A percentile compares a stretch with the other conserved stretches of the same genome.
Conservation (phyloP, 306 rosid species). For the Begonia loranthoides region DNA sequence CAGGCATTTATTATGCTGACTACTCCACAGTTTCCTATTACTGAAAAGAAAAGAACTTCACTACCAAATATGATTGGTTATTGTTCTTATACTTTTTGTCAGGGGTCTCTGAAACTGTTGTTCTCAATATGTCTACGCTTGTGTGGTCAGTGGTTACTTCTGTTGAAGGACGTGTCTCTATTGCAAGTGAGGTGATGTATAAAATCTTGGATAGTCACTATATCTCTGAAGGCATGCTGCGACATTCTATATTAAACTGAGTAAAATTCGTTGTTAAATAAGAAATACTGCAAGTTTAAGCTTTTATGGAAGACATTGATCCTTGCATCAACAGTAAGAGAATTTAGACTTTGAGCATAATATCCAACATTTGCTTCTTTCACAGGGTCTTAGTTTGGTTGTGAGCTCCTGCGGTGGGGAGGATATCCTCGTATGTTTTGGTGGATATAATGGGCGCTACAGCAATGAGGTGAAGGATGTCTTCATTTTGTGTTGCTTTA, state of each 20-base stretch:
- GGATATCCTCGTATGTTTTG: constrained; percentile 70
- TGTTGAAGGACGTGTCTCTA: constrained; percentile 77
- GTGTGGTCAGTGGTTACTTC: constrained; percentile 92
- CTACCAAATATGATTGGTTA: too few relatives aligned
- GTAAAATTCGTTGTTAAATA: too few relatives aligned
- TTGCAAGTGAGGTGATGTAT: constrained; percentile 78
- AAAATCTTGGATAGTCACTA: constrained; percentile 5
- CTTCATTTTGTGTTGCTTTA: constrained; percentile 2
- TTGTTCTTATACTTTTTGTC: constrained; percentile 11
- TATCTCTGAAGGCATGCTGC: neutral
- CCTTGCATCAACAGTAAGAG: neutral
- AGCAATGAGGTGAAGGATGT: constrained; percentile 55
- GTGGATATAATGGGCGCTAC: constrained; percentile 92
- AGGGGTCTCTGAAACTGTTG: constrained; percentile 79
- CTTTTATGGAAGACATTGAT: constrained; percentile 1
- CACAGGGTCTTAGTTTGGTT: constrained; percentile 85
- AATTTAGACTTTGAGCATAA: neutral
- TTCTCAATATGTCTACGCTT: constrained; percentile 83
- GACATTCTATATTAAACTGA: constrained; percentile 4
- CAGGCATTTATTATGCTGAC: too few relatives aligned
- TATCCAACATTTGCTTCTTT: constrained; percentile 11
- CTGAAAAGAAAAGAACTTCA: too few relatives aligned
- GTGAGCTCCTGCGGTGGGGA: constrained; percentile 63
- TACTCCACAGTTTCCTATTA: too few relatives aligned
- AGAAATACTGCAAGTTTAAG: neutral